These are phyloP conservation scores for Trichoderma asperellum DNA, from an alignment of 2,329 filamentous ascomycete species.

Conservation along the genomic window DNA sequence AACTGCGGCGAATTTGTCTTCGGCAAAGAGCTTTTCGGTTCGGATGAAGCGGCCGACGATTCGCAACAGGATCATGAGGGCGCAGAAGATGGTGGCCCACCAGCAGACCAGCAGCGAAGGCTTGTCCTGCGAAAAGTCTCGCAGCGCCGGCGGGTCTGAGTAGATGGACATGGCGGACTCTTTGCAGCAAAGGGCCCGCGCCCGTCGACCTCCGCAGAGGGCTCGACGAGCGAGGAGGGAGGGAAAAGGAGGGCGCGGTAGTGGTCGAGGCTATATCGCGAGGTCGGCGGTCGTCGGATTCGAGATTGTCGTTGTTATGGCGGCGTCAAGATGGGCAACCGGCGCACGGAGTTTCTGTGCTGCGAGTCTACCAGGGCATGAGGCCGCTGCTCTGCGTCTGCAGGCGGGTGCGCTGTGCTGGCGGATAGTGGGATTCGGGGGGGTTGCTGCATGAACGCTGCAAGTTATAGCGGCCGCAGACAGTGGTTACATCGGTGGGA, in stretches of 20 bases:
- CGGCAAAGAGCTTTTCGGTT: constrained; percentile 81
- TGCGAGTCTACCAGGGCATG: constrained; percentile 24
- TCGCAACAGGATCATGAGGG: constrained; percentile 82
- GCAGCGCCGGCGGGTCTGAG: constrained; percentile 55
- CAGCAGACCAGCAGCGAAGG: constrained; percentile 94
- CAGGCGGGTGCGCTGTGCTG: constrained; percentile 23
- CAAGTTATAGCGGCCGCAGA: constrained; percentile 22
- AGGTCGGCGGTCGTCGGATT: neutral
- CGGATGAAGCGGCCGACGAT: constrained; percentile 82
- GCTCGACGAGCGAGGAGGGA: constrained; percentile 57
- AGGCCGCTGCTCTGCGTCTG: constrained; percentile 20
- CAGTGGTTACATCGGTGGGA: constrained; percentile 17
- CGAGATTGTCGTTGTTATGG: neutral
- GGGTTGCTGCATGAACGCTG: constrained; percentile 29
- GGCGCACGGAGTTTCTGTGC: constrained; percentile 13
- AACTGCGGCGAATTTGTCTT: constrained; percentile 84
- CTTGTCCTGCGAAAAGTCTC: constrained; percentile 65
- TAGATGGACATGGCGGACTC: constrained; percentile 60
- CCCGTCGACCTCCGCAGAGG: constrained; percentile 64
- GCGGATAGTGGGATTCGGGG: constrained; percentile 26
- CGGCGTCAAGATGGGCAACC: neutral
- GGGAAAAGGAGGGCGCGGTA: neutral
- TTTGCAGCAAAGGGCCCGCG: constrained; percentile 47
- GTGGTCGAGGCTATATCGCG: neutral
- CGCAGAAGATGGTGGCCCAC: constrained; percentile 87